Conservation (phyloP, 2,329 filamentous ascomycete genomes). For the Ascochyta fabae region DNA sequence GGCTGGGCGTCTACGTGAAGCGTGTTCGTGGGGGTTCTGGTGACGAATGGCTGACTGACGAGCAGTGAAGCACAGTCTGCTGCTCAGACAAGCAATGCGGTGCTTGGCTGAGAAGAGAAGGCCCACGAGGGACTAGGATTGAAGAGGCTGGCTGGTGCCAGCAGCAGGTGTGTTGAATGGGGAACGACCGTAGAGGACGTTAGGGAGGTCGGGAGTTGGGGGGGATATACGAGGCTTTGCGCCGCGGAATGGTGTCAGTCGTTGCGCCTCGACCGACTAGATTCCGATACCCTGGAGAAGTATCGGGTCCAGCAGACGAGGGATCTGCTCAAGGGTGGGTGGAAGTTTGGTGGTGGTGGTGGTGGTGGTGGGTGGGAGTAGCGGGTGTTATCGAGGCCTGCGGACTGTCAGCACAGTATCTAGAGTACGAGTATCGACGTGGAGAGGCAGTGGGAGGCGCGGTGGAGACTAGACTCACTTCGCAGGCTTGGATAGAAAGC, state of each 20-base stretch:
- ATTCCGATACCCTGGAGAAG: slow-evolving; percentile 82
- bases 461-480: slow-evolving; percentile 67
- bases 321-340: slow-evolving; percentile 61
- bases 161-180: slow-evolving; percentile 64
- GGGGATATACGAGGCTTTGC: slow-evolving; percentile 80
- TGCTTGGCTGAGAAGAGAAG: slow-evolving; percentile 95
- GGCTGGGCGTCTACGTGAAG: slow-evolving; percentile 19
- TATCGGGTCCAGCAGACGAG: slow-evolving; percentile 87
- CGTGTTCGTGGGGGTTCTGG: slow-evolving; percentile 1
- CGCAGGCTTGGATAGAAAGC: slow-evolving; percentile 92
- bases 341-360: slow-evolving; percentile 18
- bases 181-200: slow-evolving; percentile 74
- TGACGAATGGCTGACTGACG: slow-evolving; percentile 33
- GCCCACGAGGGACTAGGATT: slow-evolving; percentile 72
- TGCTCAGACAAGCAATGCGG: slow-evolving; percentile 95
- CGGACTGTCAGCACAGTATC: slow-evolving; percentile 19
- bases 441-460: slow-evolving; percentile 1
- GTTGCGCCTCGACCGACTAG: slow-evolving; percentile 67
- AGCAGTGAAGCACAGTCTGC: slow-evolving; percentile 90
- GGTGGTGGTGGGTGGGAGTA: slow-evolving; percentile 46
- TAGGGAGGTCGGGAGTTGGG: slow-evolving; percentile 90
- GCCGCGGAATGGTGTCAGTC: slow-evolving; percentile 86
- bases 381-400: slow-evolving; percentile 73
- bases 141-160: slow-evolving; percentile 83
- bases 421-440: background rate